Percentiles rank a stretch among this genome's conserved stretches.
Conservation (phyloP, 1,139 yeast genomes). For the Suhomyces bokatorum region DNA sequence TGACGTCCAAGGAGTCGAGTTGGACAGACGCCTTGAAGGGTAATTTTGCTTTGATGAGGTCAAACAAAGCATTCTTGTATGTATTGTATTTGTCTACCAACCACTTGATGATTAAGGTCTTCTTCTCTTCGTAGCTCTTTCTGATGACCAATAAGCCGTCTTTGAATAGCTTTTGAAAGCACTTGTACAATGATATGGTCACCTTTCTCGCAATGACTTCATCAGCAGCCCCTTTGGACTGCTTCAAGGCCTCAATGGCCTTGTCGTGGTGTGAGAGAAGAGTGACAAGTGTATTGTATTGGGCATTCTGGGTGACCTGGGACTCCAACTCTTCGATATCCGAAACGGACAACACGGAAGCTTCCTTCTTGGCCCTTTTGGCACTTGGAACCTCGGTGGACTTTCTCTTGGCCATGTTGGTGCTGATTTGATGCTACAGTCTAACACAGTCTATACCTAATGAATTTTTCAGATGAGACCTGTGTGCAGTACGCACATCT, state of each 20-base stretch:
- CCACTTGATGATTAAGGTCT: slow-evolving; percentile 59
- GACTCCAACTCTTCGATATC: slow-evolving; percentile 35
- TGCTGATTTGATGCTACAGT: background rate
- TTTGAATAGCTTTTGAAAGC: slow-evolving; percentile 58
- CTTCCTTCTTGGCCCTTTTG: slow-evolving; percentile 7
- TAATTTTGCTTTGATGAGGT: slow-evolving; percentile 37
- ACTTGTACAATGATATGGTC: slow-evolving; percentile 51
- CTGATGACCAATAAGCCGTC: slow-evolving; percentile 45
- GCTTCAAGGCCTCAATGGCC: slow-evolving; percentile 23
- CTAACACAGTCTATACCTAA: slow-evolving; percentile 4
- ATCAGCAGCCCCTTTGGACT: slow-evolving; percentile 20
- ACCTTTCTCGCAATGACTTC: slow-evolving; percentile 45
- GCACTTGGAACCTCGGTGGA: slow-evolving; percentile 3
- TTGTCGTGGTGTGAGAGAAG: slow-evolving; percentile 42
- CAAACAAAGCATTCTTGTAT: slow-evolving; percentile 50
- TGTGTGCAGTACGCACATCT: slow-evolving; percentile 3
- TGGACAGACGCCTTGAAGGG: slow-evolving; percentile 47
- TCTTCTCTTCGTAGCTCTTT: slow-evolving; percentile 46
- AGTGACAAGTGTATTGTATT: slow-evolving; percentile 54
- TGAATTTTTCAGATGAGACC: slow-evolving; percentile 11
- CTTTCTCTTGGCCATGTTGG: slow-evolving; percentile 12
- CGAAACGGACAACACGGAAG: slow-evolving; percentile 21
- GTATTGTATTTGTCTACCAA: slow-evolving; percentile 56
- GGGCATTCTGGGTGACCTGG: slow-evolving; percentile 28
- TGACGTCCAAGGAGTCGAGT: slow-evolving; percentile 63